Evolutionary conservation across 2,329 filamentous ascomycete species (phyloP).

Genomic region (Colletotrichum caudatum): DNA sequence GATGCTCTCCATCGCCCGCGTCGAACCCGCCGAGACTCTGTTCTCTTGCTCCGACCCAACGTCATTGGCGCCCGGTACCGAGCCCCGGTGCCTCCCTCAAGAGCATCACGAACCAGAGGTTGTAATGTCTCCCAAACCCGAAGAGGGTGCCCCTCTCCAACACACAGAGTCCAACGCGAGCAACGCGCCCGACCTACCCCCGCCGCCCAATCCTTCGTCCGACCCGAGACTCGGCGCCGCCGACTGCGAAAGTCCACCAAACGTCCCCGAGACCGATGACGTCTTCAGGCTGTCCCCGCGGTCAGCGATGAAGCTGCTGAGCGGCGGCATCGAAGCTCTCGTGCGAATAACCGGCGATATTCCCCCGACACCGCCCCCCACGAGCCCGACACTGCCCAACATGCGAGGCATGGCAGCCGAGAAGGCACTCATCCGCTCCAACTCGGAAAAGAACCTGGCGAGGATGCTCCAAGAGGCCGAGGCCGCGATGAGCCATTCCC

Average conservation of each 20-base stretch:
- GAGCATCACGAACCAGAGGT: constrained; percentile 11
- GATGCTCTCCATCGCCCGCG: constrained; percentile 21
- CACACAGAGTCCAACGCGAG: constrained; percentile 27
- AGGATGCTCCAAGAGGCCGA: constrained; percentile 58
- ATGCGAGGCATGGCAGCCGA: constrained; percentile 73
- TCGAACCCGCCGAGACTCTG: constrained; percentile 1
- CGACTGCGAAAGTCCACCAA: constrained; percentile 46
- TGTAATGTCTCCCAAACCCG: constrained; percentile 31
- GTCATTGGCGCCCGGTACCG: constrained; percentile 7
- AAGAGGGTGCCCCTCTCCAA: constrained; percentile 42
- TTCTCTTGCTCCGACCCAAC: constrained; percentile 1
- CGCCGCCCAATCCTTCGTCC: constrained; percentile 57
- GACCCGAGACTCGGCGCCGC: constrained; percentile 50
- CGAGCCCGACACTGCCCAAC: constrained; percentile 71
- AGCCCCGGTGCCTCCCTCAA: constrained; percentile 8
- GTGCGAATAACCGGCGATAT: constrained; percentile 81
- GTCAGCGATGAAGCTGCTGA: constrained; percentile 84
- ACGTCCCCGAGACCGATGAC: constrained; percentile 64
- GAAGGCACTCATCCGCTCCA: constrained; percentile 70
- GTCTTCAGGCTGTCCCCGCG: constrained; percentile 79
- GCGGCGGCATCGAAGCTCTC: constrained; percentile 76
- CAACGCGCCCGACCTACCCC: constrained; percentile 53
- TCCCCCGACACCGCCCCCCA: constrained; percentile 80
- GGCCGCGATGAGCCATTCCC: constrained; percentile 20
- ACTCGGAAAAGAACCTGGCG: constrained; percentile 66